phyloP scores from a whole-genome alignment of 2,329 filamentous ascomycete genomes.

The Fusarium sp. region DNA sequence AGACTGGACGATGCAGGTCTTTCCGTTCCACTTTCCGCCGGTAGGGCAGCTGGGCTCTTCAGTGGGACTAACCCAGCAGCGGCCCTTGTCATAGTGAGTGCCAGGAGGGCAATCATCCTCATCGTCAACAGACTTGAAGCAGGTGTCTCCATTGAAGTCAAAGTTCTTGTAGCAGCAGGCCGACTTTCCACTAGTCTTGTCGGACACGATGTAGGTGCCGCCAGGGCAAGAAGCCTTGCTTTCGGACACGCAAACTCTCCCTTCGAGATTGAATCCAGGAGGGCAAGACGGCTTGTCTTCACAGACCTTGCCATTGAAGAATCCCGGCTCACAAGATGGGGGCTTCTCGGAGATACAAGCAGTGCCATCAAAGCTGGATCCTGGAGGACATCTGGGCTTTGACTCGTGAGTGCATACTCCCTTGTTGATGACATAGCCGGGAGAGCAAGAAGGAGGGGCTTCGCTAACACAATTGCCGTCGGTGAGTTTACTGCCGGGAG shows the following conservation, averaged over 20 bases:
- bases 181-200: not conserved
- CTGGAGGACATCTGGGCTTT: not conserved
- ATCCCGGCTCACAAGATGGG: conserved; percentile 4
- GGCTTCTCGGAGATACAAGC: conserved; percentile 7
- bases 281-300: conserved; percentile 16
- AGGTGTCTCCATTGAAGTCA: not conserved
- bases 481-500: not conserved
- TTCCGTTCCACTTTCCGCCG: not conserved
- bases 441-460: not conserved
- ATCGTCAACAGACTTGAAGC: not conserved
- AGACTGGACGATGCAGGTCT: not conserved
- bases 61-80: not conserved
- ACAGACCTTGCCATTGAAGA: conserved; percentile 24
- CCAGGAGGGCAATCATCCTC: not conserved
- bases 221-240: not conserved
- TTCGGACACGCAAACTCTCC: conserved; percentile 1
- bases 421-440: not conserved
- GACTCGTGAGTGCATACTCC: conserved; percentile 6
- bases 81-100: not conserved
- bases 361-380: conserved; percentile 3
- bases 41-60: not conserved
- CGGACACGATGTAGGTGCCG: not conserved
- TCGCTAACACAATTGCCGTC: conserved; percentile 1
- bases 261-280: not conserved
- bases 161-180: conserved; percentile 1